phyloP scores from a whole-genome alignment of 2,329 filamentous ascomycete genomes.

The Mycosphaerelloides madeirae region DNA sequence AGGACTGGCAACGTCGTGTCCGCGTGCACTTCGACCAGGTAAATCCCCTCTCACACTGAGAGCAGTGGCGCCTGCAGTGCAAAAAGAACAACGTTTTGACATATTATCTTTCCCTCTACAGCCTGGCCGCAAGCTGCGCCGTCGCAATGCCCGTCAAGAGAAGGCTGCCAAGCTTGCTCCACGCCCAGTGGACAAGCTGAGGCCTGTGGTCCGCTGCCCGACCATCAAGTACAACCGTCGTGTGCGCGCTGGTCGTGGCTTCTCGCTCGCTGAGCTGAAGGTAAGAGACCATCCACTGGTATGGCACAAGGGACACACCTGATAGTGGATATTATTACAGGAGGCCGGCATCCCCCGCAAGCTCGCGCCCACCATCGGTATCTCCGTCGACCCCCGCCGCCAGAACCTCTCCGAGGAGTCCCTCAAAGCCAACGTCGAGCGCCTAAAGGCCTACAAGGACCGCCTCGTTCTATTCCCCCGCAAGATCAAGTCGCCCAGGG shows the following conservation, averaged over 20 bases:
- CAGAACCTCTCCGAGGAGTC: conserved; percentile 96
- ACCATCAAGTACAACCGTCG: conserved; percentile 98
- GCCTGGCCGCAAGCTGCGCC: conserved; percentile 93
- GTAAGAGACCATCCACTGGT: conserved; percentile 51
- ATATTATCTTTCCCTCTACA: conserved; percentile 42
- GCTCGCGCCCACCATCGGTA: conserved; percentile 92
- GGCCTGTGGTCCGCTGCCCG: conserved; percentile 95
- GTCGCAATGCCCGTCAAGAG: conserved; percentile 82
- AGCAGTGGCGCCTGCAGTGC: conserved; percentile 49
- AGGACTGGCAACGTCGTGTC: conserved; percentile 99
- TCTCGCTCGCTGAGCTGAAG: conserved; percentile 97
- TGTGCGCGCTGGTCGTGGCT: conserved; percentile 92
- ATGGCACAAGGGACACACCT: conserved; percentile 10
- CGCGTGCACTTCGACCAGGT: conserved; percentile 99
- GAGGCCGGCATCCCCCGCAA: conserved; percentile 94
- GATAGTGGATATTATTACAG: conserved; percentile 43
- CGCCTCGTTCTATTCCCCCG: conserved; percentile 97
- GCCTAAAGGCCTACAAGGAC: conserved; percentile 95
- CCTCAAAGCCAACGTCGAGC: conserved; percentile 89
- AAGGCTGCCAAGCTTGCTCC: conserved; percentile 96
- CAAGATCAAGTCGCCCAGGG: conserved; percentile 89
- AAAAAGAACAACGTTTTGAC: conserved; percentile 29
- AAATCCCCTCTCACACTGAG: conserved; percentile 55
- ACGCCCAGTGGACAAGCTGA: conserved; percentile 93
- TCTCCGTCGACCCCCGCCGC: conserved; percentile 92